Percentiles rank a stretch among this genome's conserved stretches.
phyloP scores from a whole-genome alignment of 2,329 filamentous ascomycete species.

The Aspergillaceae sp. region DNA sequence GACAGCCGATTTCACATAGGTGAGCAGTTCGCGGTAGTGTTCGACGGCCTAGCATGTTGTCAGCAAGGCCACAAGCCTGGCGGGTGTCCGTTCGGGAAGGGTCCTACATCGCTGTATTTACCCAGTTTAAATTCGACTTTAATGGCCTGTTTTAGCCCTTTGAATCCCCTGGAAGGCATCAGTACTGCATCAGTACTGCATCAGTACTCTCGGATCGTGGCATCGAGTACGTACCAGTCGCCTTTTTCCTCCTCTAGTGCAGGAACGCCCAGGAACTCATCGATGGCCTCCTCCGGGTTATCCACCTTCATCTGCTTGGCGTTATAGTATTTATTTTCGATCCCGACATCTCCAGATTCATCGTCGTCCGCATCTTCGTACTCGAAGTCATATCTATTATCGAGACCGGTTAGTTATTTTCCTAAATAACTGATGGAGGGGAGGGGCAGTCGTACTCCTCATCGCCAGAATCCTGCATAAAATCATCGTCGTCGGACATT shows the following conservation, averaged over 20 bases:
- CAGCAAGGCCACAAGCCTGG: not conserved
- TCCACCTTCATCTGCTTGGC: conserved; percentile 90
- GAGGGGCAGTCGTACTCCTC: conserved; percentile 55
- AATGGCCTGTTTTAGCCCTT: conserved; percentile 94
- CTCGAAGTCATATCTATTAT: conserved; percentile 77
- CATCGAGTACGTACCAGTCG: conserved; percentile 57
- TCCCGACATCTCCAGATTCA: conserved; percentile 78
- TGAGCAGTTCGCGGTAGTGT: conserved; percentile 90
- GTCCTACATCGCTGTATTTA: conserved; percentile 69
- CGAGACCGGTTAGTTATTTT: conserved; percentile 16
- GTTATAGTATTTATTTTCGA: conserved; percentile 99
- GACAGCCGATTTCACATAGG: conserved; percentile 93
- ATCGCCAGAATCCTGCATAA: conserved; percentile 86
- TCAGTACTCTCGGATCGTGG: too few relatives aligned
- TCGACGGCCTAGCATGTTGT: conserved; percentile 59
- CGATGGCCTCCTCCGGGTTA: conserved; percentile 79
- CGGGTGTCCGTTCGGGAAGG: not conserved
- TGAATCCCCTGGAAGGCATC: conserved; percentile 61
- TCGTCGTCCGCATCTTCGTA: conserved; percentile 93
- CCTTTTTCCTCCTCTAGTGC: conserved; percentile 81
- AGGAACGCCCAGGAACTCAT: conserved; percentile 85
- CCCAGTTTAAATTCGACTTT: conserved; percentile 92
- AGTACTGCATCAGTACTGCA: too few relatives aligned
- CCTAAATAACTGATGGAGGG: conserved; percentile 1
- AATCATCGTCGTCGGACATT: conserved; percentile 82